Evolutionary conservation across 2,329 filamentous ascomycete genomes (phyloP), one percentile per base, ranked within the genome.

Genomic region (Penicillium freii): DNA sequence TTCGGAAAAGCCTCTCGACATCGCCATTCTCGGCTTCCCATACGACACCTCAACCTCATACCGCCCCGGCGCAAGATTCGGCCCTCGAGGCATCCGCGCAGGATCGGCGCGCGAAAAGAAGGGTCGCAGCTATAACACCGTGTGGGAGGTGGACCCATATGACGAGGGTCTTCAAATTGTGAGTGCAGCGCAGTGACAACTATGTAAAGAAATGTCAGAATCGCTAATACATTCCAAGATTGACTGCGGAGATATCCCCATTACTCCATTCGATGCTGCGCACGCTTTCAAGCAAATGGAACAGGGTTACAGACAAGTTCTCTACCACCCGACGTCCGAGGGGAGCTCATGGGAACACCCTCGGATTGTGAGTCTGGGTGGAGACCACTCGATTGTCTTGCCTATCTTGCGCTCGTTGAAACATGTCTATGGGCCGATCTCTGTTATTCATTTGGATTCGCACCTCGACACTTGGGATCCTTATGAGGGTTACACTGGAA

Each of bases 31-130:
- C 11, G 72, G 71, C 11, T 64, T 72, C 48, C 72, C 71, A 10
- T 74, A 69, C 54, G 71, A 74, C 56, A 73, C 70, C 4, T 64
- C 66, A 17, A 68, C 66, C 0, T 69, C 66, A 29, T 74, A 72
- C 56, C 65, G 71, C 4, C 67, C 69, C 4, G 69, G 70, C 19
- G 67, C 71, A 17, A 62, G 71, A 11, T 71, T 73, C 44, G 71
- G 71, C 5, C 71, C 71, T 3, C 63, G 67, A 7, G 69, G 65
- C 1, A 71, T 72, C 44, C 68, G 71, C 11, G 65, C 69, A 6
- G 69, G 62, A 27, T 70, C 65, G 5, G 65, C 64, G 1, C 66
- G 68, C 17, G 67, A 72, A 47, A 67, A 69, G 45, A 68, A 67
- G 36, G 64, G 67, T 31, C 62, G 69, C 10, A 66, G 65, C 59